Base-by-base conservation (phyloP, 306 rosid genomes). In the Cucurbita argyrosperma region DNA sequence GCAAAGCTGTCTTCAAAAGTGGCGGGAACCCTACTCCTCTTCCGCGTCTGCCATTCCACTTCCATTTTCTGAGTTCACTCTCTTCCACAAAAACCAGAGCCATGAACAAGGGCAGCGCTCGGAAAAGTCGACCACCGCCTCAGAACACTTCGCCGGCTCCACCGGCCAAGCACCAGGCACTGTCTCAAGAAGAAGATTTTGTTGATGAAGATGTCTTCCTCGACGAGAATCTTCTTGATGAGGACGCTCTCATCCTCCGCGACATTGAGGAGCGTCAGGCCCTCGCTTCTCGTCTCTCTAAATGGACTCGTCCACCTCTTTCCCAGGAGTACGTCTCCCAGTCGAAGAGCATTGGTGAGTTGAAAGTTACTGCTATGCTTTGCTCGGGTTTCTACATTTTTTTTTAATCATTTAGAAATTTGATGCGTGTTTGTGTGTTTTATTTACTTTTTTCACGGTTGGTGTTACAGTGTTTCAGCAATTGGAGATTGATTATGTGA, bases 181-280 rank as follows among this genome's bases (percentile, higher is more conserved):
- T 67, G 2, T 71, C 90, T 0, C 85, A 79, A 47, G 98, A 88
- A 69, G 98, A 94, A 4, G 98, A 94, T 6, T 90, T 90, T 76
- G 63, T 87, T n/a, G 98, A 94, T 70, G 98, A 94, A 74, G 98
- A 94, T 55, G 88, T 94, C 49, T 94, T 84, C 83, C 80, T 90
- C 13, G 84, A 88, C 79, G 95, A 94, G 80, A 86, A 84, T 87
- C 95, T 90, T 35, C 2, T 89, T 5, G 96, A 84, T 69, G 97
- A 90, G 72, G 96, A 87, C 73, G 76, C 88, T 70, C 88, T 88
- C 67, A 85, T 90, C 65, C 95, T 94, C 85, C 95, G 95, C 19
- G 95, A 91, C 84, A 71, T 88, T 8, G 95, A 94, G 80, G 81
- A 89, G 56, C 96, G 98, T 65, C 93, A 80, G 74, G 81, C 90